phyloP scores from a whole-genome alignment of 1,284 basidiomycete genomes.

The Fomes fomentarius region DNA sequence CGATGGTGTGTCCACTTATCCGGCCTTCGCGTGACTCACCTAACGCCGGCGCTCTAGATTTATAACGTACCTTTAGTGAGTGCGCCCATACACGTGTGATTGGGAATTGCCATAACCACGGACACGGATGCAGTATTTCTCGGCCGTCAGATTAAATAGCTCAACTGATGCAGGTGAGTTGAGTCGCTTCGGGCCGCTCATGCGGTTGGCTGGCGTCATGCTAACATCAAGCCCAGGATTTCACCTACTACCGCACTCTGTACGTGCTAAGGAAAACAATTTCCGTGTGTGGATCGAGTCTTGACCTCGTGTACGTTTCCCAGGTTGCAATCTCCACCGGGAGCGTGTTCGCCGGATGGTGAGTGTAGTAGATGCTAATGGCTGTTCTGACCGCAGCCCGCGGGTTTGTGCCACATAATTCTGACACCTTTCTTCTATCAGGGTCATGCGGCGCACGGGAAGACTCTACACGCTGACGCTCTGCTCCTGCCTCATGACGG shows the following conservation, averaged over 20 bases:
- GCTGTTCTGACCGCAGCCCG: constrained; percentile 9
- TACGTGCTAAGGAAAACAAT: constrained; percentile 41
- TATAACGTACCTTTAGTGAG: constrained; percentile 83
- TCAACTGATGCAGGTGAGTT: constrained; percentile 71
- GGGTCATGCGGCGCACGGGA: constrained; percentile 84
- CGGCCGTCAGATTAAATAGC: constrained; percentile 78
- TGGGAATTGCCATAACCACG: background rate
- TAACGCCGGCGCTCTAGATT: constrained; percentile 48
- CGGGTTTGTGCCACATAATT: background rate
- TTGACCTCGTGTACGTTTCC: constrained; percentile 12
- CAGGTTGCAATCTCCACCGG: constrained; percentile 79
- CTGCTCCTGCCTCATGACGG: constrained; percentile 53
- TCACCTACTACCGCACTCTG: constrained; percentile 87
- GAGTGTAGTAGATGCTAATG: constrained; percentile 33
- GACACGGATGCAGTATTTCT: constrained; percentile 63
- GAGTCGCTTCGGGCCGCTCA: constrained; percentile 4
- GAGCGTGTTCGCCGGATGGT: constrained; percentile 86
- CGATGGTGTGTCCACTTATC: constrained; percentile 60
- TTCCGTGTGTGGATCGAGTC: constrained; percentile 11
- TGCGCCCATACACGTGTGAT: constrained; percentile 11
- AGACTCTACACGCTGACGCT: constrained; percentile 78
- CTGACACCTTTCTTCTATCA: constrained; percentile 33
- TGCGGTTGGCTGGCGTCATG: constrained; percentile 4
- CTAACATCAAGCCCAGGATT: constrained; percentile 46
- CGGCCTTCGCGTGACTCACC: background rate